Percentiles rank a stretch among this genome's conserved stretches.
phyloP scores from a whole-genome alignment of 2,329 filamentous ascomycete genomes.

The Sarocladium strictum region DNA sequence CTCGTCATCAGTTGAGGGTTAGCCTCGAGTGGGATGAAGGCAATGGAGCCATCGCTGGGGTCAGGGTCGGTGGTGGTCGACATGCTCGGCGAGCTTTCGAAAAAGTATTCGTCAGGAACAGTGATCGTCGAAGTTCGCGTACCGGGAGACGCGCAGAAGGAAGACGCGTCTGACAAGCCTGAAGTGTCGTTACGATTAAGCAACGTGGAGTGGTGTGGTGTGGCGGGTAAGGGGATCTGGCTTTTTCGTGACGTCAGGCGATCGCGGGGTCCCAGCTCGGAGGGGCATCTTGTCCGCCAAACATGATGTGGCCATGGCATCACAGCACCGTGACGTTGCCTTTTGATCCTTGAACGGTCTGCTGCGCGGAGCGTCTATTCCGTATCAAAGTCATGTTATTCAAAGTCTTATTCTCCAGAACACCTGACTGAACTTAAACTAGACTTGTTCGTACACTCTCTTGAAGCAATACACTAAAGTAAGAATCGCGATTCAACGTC shows the following conservation, averaged over 20 bases:
- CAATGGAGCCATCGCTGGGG: constrained; percentile 22
- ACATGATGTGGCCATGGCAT: neutral
- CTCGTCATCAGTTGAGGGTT: constrained; percentile 86
- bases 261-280: neutral
- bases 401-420: neutral
- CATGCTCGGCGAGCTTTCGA: constrained; percentile 17
- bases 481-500: too few relatives aligned
- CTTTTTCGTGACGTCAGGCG: neutral
- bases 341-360: too few relatives aligned
- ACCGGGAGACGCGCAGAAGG: neutral
- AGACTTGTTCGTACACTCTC: too few relatives aligned
- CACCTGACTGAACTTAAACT: too few relatives aligned
- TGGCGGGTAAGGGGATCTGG: neutral
- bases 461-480: too few relatives aligned
- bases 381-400: neutral
- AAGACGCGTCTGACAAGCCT: neutral
- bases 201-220: neutral
- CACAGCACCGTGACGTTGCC: neutral
- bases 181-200: neutral
- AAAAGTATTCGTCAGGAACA: neutral
- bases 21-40: constrained; percentile 57
- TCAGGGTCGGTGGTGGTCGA: constrained; percentile 32
- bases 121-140: neutral
- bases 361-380: neutral
- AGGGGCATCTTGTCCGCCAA: neutral